A percentile compares a stretch with the other conserved stretches of the same genome.
phyloP scores from a whole-genome alignment of 352 stramenopile genomes.

The Phytophthora pluvialis region DNA sequence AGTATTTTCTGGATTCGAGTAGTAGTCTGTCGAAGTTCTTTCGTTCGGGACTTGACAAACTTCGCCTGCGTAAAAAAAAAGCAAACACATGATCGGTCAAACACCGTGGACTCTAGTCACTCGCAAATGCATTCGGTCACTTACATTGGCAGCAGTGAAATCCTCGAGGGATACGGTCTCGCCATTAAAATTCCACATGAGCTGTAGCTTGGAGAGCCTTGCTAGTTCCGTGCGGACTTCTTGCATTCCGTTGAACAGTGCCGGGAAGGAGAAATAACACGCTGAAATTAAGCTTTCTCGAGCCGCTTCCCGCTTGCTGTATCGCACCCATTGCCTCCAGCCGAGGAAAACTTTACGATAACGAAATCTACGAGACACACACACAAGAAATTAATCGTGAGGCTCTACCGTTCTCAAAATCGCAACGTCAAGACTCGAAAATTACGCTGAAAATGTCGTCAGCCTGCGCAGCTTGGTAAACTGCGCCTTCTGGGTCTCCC shows the following conservation, averaged over 20 bases:
- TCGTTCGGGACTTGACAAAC: slow-evolving; percentile 31
- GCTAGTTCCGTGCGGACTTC: slow-evolving; percentile 39
- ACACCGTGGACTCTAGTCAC: not conserved
- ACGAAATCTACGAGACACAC: slow-evolving; percentile 50
- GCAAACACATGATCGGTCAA: not conserved
- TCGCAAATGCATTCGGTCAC: slow-evolving; percentile 8
- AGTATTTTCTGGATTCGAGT: slow-evolving; percentile 47
- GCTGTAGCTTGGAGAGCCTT: slow-evolving; percentile 36
- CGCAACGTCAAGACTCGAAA: not conserved
- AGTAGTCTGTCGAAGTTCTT: slow-evolving; percentile 33
- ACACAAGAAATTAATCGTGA: not conserved
- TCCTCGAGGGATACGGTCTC: slow-evolving; percentile 33
- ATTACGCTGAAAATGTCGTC: slow-evolving; percentile 61
- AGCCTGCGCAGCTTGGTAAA: slow-evolving; percentile 45
- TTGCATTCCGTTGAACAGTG: slow-evolving; percentile 44
- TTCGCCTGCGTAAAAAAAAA: slow-evolving; percentile 8
- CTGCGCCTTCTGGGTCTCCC: slow-evolving; percentile 57
- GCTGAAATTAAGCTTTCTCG: slow-evolving; percentile 46
- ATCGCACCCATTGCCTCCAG: slow-evolving; percentile 64
- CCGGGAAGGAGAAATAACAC: slow-evolving; percentile 59
- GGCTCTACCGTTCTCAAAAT: too few relatives aligned
- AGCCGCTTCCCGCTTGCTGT: slow-evolving; percentile 48
- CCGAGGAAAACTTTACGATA: slow-evolving; percentile 69
- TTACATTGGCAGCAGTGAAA: slow-evolving; percentile 50
- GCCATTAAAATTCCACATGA: slow-evolving; percentile 61